phyloP scores from a whole-genome alignment of 495 filamentous ascomycete species.

The Copromyces sp. region DNA sequence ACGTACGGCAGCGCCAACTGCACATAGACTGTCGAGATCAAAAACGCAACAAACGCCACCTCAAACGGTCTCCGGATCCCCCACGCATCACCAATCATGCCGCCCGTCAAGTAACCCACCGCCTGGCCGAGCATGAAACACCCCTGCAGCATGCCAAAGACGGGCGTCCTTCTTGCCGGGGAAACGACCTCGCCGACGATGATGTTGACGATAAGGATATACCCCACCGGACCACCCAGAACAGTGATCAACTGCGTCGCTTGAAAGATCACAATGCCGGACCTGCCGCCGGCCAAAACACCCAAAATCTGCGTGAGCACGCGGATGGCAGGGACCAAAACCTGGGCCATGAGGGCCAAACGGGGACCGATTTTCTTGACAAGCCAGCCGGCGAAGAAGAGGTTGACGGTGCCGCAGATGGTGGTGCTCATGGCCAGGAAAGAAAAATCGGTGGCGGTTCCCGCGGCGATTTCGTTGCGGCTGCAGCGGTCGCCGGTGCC shows the following conservation, averaged over 20 bases:
- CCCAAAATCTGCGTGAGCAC: slow-evolving; percentile 45
- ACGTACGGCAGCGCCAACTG: slow-evolving; percentile 31
- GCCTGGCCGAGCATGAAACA: slow-evolving; percentile 46
- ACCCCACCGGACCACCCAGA: slow-evolving; percentile 46
- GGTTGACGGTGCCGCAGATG: slow-evolving; percentile 42
- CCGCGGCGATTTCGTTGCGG: slow-evolving; percentile 40
- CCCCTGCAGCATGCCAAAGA: slow-evolving; percentile 44
- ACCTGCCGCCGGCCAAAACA: slow-evolving; percentile 36
- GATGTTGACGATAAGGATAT: slow-evolving; percentile 45
- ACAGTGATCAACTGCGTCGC: slow-evolving; percentile 45
- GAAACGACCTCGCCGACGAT: slow-evolving; percentile 40
- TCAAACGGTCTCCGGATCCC: slow-evolving; percentile 44
- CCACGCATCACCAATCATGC: slow-evolving; percentile 41
- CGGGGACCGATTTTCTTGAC: slow-evolving; percentile 47
- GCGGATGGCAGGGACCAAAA: slow-evolving; percentile 40
- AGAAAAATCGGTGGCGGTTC: slow-evolving; percentile 42
- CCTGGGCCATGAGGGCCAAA: slow-evolving; percentile 39
- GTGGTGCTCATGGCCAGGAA: slow-evolving; percentile 42
- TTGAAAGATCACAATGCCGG: slow-evolving; percentile 47
- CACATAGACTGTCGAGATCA: slow-evolving; percentile 30
- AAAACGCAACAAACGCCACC: slow-evolving; percentile 37
- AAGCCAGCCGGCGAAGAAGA: slow-evolving; percentile 48
- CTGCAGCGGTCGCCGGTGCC: slow-evolving; percentile 31
- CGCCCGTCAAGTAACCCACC: slow-evolving; percentile 42
- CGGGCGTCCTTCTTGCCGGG: slow-evolving; percentile 38